Evolutionary conservation across 1,284 basidiomycete genomes (phyloP).

Genomic region (Pseudozyma thailandica): DNA sequence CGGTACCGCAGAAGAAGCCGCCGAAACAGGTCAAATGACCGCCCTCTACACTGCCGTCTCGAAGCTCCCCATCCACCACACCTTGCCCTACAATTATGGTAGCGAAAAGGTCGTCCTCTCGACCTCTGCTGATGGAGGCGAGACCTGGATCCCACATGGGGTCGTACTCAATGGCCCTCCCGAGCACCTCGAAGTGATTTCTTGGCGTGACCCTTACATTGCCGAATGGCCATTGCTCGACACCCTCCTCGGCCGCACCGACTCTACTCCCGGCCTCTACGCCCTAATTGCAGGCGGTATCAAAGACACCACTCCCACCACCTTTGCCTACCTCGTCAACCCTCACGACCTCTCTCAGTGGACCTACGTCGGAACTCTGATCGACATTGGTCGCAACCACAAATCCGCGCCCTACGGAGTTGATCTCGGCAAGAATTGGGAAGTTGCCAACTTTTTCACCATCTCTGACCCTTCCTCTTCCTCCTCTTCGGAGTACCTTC

Average conservation of each 20-base stretch:
- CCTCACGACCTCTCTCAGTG: conserved; percentile 41
- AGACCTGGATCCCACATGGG: conserved; percentile 40
- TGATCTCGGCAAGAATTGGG: conserved; percentile 58
- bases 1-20: conserved; percentile 16
- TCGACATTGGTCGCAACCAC: conserved; percentile 40
- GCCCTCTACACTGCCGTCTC: conserved; percentile 60
- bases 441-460: conserved; percentile 55
- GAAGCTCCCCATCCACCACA: conserved; percentile 53
- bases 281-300: conserved; percentile 55
- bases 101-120: conserved; percentile 53
- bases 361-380: conserved; percentile 44
- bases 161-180: conserved; percentile 47
- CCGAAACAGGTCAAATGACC: conserved; percentile 35
- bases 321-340: conserved; percentile 51
- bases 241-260: conserved; percentile 24
- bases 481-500: conserved; percentile 32
- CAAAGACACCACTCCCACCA: conserved; percentile 42
- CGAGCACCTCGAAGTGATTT: conserved; percentile 41
- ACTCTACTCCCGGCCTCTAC: conserved; percentile 21
- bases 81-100: conserved; percentile 49
- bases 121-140: conserved; percentile 49
- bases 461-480: conserved; percentile 6
- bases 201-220: conserved; percentile 58
- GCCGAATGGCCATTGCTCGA: conserved; percentile 50
- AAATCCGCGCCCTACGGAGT: conserved; percentile 36